Conservation (phyloP, 225 moss, liverwort and hornwort species). For the Thuidium tamariscinum region DNA sequence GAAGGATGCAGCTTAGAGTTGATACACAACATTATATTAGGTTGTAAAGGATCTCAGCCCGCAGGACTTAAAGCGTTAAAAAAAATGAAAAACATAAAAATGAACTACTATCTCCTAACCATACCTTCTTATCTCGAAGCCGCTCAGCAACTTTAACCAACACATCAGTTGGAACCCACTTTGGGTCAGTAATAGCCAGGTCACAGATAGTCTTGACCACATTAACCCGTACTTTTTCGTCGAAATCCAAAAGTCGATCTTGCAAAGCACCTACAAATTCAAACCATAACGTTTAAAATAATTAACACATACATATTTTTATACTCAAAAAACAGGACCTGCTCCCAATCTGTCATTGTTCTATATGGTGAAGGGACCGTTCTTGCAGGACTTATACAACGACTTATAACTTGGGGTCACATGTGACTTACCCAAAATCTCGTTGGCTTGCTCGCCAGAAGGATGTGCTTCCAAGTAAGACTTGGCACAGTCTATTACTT, state of each 20-base stretch:
- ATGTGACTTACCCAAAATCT: conserved; percentile 53
- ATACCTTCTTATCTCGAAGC: conserved; percentile 81
- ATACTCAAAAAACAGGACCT: background rate
- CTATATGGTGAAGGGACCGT: background rate
- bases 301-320: background rate
- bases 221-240: conserved; percentile 68
- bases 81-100: background rate
- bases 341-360: background rate
- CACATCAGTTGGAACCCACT: conserved; percentile 42
- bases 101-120: background rate
- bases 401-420: background rate
- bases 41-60: background rate
- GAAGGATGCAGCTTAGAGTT: background rate
- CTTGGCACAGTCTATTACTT: conserved; percentile 70
- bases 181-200: conserved; percentile 41
- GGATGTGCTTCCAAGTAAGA: conserved; percentile 64
- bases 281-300: background rate
- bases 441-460: conserved; percentile 52
- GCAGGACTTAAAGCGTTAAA: background rate
- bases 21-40: background rate
- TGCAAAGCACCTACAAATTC: conserved; percentile 48
- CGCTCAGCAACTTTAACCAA: conserved; percentile 61
- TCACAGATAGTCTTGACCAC: conserved; percentile 63
- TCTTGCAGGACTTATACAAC: background rate
- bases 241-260: conserved; percentile 72